Percentiles rank a stretch among this genome's conserved stretches.
Evolutionary conservation across 2,329 filamentous ascomycete genomes (phyloP).

Genomic region (Colletotrichum tanaceti): DNA sequence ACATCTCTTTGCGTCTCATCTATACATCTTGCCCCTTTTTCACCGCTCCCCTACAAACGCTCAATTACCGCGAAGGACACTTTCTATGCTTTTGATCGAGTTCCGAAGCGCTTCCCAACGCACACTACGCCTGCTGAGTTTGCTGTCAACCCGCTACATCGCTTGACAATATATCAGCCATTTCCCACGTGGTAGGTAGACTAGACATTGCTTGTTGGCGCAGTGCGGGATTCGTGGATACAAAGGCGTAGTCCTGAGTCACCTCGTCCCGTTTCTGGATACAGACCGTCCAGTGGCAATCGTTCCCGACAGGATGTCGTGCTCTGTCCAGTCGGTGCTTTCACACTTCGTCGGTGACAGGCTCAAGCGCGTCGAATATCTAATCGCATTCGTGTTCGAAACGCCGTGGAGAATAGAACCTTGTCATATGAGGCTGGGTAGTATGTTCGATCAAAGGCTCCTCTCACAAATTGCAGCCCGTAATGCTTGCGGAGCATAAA

Average conservation of each 20-base stretch:
- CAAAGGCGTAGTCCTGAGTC: not conserved
- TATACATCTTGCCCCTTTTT: conserved; percentile 29
- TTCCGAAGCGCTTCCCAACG: not conserved
- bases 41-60: not conserved
- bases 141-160: not conserved
- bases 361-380: not conserved
- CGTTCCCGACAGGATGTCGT: not conserved
- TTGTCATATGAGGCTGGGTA: not conserved
- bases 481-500: not conserved
- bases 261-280: too few relatives aligned
- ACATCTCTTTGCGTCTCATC: conserved; percentile 33
- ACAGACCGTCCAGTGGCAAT: not conserved
- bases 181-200: not conserved
- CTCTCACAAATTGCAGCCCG: not conserved
- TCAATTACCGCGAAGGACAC: not conserved
- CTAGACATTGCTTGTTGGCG: not conserved
- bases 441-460: not conserved
- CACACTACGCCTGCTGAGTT: not conserved
- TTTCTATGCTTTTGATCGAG: not conserved
- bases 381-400: not conserved
- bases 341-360: not conserved
- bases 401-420: not conserved
- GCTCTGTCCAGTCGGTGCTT: not conserved
- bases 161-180: not conserved
- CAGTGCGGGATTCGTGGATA: not conserved